Percentiles rank a stretch among this genome's conserved stretches.
phyloP scores from a whole-genome alignment of 2,329 filamentous ascomycete species.

The Sclerotinia spermophila region DNA sequence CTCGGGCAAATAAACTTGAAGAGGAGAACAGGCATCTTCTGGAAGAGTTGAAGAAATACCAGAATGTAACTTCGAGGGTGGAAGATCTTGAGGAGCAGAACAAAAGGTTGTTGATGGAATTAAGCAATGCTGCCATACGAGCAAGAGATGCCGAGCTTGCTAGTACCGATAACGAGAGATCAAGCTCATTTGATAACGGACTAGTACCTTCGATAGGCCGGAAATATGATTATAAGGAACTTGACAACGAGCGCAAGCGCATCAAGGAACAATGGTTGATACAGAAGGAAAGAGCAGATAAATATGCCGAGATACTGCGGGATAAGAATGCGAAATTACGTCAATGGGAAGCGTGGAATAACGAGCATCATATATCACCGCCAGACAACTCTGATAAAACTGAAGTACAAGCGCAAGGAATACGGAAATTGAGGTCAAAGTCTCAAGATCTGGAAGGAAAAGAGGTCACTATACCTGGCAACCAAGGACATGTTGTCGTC shows the following conservation, averaged over 20 bases:
- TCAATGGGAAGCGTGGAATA: slow-evolving; percentile 2
- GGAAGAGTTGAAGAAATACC: slow-evolving; percentile 26
- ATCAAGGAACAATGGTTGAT: slow-evolving; percentile 13
- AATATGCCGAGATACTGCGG: neutral
- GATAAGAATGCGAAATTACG: neutral
- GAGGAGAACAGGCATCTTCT: slow-evolving; percentile 24
- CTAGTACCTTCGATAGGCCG: neutral
- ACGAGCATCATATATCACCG: neutral
- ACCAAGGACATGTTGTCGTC: neutral
- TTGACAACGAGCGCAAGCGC: slow-evolving; percentile 2
- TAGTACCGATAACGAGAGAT: slow-evolving; percentile 9
- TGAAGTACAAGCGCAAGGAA: neutral
- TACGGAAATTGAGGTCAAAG: neutral
- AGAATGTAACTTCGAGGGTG: slow-evolving; percentile 18
- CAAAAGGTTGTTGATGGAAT: slow-evolving; percentile 23
- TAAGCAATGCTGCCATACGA: slow-evolving; percentile 21
- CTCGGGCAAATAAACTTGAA: slow-evolving; percentile 20
- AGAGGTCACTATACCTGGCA: neutral
- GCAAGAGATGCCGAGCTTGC: neutral
- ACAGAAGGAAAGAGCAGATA: slow-evolving; percentile 13
- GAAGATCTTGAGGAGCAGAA: slow-evolving; percentile 31
- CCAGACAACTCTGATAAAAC: neutral
- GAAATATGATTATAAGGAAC: neutral
- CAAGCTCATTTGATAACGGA: neutral
- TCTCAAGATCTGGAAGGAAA: neutral